These are phyloP conservation scores for Cercospora sp. DNA, from an alignment of 2,329 filamentous ascomycete genomes.

Conservation along the genomic window DNA sequence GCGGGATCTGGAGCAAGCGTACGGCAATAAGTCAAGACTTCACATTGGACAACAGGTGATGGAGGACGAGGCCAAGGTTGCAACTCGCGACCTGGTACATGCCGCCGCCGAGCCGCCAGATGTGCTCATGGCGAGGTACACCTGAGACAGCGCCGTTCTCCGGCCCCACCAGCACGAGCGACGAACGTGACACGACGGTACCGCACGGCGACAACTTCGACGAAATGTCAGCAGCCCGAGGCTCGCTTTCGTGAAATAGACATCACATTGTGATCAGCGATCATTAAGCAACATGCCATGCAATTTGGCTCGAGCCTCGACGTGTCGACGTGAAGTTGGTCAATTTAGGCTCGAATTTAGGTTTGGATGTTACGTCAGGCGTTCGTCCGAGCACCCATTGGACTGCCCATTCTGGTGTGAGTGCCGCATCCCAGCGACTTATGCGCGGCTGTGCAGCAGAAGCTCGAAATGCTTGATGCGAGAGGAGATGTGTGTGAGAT, in stretches of 20 bases:
- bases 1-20: neutral
- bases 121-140: neutral
- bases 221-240: neutral
- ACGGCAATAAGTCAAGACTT: neutral
- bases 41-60: neutral
- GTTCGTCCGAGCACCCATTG: neutral
- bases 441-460: neutral
- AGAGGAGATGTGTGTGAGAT: neutral
- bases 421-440: neutral
- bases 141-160: neutral
- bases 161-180: neutral
- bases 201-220: neutral
- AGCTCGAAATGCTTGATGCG: neutral
- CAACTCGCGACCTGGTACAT: neutral
- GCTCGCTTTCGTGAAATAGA: neutral
- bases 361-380: neutral
- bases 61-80: neutral
- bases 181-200: neutral
- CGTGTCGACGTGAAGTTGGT: neutral
- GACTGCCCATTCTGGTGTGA: neutral
- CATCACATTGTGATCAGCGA: neutral
- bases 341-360: neutral
- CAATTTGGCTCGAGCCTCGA: neutral
- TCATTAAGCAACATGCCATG: neutral
- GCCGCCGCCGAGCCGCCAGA: neutral